phyloP scores from a whole-genome alignment of 805 yeast genomes.

The Metschnikowia rubicola region DNA sequence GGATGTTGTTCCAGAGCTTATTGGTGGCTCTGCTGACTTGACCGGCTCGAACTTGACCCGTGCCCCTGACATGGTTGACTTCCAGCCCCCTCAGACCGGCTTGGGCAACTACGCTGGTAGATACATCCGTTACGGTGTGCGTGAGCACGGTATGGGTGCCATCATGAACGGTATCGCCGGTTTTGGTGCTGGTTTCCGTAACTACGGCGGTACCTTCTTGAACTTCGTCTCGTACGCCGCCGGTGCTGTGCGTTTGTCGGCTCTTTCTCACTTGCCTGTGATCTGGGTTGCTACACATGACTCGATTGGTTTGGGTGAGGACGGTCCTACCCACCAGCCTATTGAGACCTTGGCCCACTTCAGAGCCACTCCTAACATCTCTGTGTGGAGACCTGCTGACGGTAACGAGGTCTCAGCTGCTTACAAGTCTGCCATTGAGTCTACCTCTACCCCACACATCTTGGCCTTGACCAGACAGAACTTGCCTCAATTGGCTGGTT shows the following conservation, averaged over 20 bases:
- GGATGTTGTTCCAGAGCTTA: conserved; percentile 73
- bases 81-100: conserved; percentile 81
- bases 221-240: conserved; percentile 84
- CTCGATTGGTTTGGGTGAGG: conserved; percentile 89
- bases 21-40: conserved; percentile 98
- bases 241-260: conserved; percentile 84
- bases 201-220: conserved; percentile 96
- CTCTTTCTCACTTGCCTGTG: conserved; percentile 78
- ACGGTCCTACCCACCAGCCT: conserved; percentile 93
- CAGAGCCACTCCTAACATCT: conserved; percentile 78
- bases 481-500: conserved; percentile 91
- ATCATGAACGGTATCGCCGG: conserved; percentile 96
- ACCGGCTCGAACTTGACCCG: conserved; percentile 96
- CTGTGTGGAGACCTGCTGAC: conserved; percentile 92
- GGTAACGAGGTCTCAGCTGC: conserved; percentile 89
- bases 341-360: conserved; percentile 83
- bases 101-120: conserved; percentile 89
- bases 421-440: conserved; percentile 60
- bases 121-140: conserved; percentile 95
- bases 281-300: conserved; percentile 89
- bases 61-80: conserved; percentile 78
- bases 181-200: conserved; percentile 78
- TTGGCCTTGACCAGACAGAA: conserved; percentile 82
- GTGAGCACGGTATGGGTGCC: conserved; percentile 99
- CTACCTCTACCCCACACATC: conserved; percentile 65